phyloP scores from a whole-genome alignment of 2,329 filamentous ascomycete genomes.

The Colletotrichum navitas region DNA sequence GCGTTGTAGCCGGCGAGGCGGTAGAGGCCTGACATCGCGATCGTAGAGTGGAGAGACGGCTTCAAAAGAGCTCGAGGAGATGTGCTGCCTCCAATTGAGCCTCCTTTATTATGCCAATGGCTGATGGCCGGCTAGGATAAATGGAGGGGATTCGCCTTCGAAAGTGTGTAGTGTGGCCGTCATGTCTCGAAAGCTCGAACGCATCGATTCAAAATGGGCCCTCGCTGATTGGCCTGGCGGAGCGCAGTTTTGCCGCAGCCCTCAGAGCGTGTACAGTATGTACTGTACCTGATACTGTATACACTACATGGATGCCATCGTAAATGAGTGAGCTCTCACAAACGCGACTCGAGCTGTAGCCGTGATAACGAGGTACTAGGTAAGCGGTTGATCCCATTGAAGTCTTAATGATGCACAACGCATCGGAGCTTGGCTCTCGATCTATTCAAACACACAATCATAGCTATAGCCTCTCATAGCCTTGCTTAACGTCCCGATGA shows the following conservation, averaged over 20 bases:
- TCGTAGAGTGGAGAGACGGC: slow-evolving; percentile 47
- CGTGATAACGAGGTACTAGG: slow-evolving; percentile 9
- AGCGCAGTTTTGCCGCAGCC: slow-evolving; percentile 26
- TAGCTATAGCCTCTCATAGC: background rate
- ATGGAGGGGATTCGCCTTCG: slow-evolving; percentile 42
- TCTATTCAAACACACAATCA: background rate
- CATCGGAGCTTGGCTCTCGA: background rate
- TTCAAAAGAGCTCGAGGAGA: slow-evolving; percentile 47
- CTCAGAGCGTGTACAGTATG: slow-evolving; percentile 14
- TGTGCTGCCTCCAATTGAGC: slow-evolving; percentile 43
- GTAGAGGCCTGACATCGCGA: slow-evolving; percentile 78
- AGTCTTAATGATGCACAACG: background rate
- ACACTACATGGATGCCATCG: slow-evolving; percentile 7
- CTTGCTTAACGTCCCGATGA: background rate
- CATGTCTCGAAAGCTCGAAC: slow-evolving; percentile 42
- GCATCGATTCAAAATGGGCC: slow-evolving; percentile 28
- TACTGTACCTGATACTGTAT: slow-evolving; percentile 16
- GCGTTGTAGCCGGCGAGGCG: slow-evolving; percentile 79
- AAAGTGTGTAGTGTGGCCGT: slow-evolving; percentile 40
- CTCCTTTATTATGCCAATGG: slow-evolving; percentile 43
- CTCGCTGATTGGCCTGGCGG: slow-evolving; percentile 39
- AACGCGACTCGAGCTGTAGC: slow-evolving; percentile 5
- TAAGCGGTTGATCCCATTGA: slow-evolving; percentile 3
- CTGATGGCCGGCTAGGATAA: slow-evolving; percentile 39
- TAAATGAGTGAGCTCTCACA: slow-evolving; percentile 11